Evolutionary conservation across 2,329 filamentous ascomycete genomes (phyloP).

Genomic region (Colletotrichum tanaceti): DNA sequence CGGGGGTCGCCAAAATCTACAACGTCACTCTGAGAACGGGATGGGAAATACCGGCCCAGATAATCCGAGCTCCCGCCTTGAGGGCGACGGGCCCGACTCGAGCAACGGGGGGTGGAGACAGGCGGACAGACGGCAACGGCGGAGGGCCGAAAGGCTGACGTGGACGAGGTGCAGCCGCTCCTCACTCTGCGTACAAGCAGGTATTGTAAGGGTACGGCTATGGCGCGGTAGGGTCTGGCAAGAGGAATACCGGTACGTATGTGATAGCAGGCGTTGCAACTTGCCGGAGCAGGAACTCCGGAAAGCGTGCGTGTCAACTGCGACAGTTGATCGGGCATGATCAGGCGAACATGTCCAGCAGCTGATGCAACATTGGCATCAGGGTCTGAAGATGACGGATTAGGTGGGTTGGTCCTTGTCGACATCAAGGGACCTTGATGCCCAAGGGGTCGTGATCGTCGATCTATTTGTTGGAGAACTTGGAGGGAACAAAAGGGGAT

Average conservation of each 20-base stretch:
- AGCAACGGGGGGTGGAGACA: slow-evolving; percentile 9
- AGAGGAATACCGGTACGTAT: background rate
- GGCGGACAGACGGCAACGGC: background rate
- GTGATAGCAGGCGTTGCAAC: background rate
- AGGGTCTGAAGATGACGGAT: slow-evolving; percentile 26
- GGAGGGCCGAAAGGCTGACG: background rate
- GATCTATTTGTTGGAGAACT: slow-evolving; percentile 29
- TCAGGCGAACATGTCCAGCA: slow-evolving; percentile 25
- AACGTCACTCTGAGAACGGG: slow-evolving; percentile 25
- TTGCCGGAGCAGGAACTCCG: slow-evolving; percentile 33
- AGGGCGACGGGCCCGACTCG: background rate
- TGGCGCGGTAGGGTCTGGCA: background rate
- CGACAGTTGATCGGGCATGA: slow-evolving; percentile 25
- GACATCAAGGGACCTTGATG: slow-evolving; percentile 23
- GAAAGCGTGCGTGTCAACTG: slow-evolving; percentile 29
- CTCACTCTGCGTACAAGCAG: too few species aligned
- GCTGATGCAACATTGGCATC: slow-evolving; percentile 25
- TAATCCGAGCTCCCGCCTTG: too few species aligned
- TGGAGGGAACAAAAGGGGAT: slow-evolving; percentile 11
- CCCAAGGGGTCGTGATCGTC: slow-evolving; percentile 34
- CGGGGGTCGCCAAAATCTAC: background rate
- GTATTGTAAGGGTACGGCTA: background rate
- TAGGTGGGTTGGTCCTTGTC: slow-evolving; percentile 22
- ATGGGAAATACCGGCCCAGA: background rate
- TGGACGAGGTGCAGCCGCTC: background rate